Evolutionary conservation across 352 stramenopile species (phyloP).

Genomic region (Phytophthora pluvialis): DNA sequence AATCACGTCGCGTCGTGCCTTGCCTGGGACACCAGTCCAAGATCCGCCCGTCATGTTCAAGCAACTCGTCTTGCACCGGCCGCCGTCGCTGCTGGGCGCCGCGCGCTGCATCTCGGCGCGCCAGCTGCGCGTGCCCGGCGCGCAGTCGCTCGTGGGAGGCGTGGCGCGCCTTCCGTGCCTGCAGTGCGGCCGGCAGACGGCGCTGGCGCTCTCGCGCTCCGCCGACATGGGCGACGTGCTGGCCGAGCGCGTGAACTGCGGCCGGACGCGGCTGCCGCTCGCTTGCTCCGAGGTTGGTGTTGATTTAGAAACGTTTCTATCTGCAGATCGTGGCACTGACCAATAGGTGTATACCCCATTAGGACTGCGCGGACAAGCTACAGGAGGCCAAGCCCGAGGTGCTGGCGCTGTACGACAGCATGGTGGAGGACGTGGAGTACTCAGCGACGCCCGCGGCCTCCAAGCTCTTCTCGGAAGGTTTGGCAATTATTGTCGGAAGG

Average conservation of each 20-base stretch:
- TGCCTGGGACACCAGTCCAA: background rate
- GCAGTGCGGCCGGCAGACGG: conserved; percentile 40
- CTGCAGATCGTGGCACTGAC: background rate
- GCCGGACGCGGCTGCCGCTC: conserved; percentile 47
- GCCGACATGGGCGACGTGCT: conserved; percentile 32
- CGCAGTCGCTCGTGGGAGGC: conserved; percentile 38
- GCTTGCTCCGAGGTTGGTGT: conserved; percentile 49
- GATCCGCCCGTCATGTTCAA: conserved; percentile 30
- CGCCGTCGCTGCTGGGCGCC: conserved; percentile 3
- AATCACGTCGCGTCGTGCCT: conserved; percentile 1
- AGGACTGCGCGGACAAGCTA: conserved; percentile 45
- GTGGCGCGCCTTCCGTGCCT: conserved; percentile 59
- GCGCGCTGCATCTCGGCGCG: conserved; percentile 21
- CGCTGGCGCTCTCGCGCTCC: conserved; percentile 24
- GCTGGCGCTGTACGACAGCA: conserved; percentile 47
- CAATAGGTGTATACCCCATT: conserved; percentile 2
- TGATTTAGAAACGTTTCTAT: conserved; percentile 6
- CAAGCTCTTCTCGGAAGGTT: conserved; percentile 56
- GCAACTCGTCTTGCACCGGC: conserved; percentile 15
- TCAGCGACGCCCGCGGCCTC: conserved; percentile 42
- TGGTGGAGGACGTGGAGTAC: conserved; percentile 53
- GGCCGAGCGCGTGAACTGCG: conserved; percentile 37
- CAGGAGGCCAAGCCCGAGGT: conserved; percentile 31
- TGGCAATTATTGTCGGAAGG: conserved; percentile 4
- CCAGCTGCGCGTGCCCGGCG: conserved; percentile 21